A percentile compares a stretch with the other conserved stretches of the same genome.
phyloP scores from a whole-genome alignment of 2,329 filamentous ascomycete species.

The Biscogniauxia sp. region DNA sequence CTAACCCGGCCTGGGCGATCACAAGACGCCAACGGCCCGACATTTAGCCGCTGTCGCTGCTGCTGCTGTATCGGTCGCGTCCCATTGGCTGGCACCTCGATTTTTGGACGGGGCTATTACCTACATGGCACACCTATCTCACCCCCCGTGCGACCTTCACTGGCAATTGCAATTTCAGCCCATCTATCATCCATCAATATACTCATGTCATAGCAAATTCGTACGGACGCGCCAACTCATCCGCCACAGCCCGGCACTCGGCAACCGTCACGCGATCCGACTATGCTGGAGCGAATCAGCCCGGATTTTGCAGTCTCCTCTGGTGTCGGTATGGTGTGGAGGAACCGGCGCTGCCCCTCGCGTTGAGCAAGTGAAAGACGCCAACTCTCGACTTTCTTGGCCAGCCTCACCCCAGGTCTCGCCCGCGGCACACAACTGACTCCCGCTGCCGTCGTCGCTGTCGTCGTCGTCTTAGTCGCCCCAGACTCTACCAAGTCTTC shows the following conservation, averaged over 20 bases:
- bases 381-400: neutral
- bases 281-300: neutral
- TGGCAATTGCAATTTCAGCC: slow-evolving; percentile 15
- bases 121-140: too few relatives aligned
- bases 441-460: neutral
- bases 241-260: neutral
- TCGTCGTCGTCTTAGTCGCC: neutral
- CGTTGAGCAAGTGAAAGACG: neutral
- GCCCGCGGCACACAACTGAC: too few relatives aligned
- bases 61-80: neutral
- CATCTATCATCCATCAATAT: slow-evolving; percentile 5
- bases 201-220: neutral
- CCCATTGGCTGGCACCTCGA: slow-evolving; percentile 12
- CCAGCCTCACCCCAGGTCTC: neutral
- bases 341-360: neutral
- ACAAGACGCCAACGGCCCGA: slow-evolving; percentile 15
- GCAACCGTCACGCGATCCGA: neutral
- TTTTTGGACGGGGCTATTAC: slow-evolving; percentile 7
- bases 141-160: slow-evolving; percentile 23
- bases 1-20: neutral
- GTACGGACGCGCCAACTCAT: neutral
- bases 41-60: slow-evolving; percentile 21
- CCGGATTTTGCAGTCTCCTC: neutral
- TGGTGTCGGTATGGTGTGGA: neutral
- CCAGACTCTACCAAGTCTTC: neutral